Evolutionary conservation across 768 basidiomycete species (phyloP), one percentile per base, ranked within the genome.

Genomic region (Arthromyces matolae): DNA sequence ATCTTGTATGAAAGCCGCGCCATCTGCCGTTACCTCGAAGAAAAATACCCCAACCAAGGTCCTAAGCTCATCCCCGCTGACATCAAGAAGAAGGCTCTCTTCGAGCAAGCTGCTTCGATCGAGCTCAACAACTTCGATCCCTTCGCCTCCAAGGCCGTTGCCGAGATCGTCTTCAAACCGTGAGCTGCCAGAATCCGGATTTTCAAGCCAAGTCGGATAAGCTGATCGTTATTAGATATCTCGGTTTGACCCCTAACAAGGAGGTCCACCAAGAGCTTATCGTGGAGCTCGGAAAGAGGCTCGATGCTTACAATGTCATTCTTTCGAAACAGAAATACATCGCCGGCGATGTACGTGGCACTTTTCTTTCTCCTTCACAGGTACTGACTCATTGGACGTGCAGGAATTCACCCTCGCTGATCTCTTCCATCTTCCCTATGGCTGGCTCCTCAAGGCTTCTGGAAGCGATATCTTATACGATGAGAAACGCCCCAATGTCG

Each of bases 1-100:
- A 66, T 76, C 46, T 54, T 89, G 22, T 85, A 73, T 60, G 83
- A 84, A 56, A 75, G 75, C 32, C 78, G 82, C 12, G 83, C 83
- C 1, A 84, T 86, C 51, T 62, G 58, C 29, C 75, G 79, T 12
- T 88, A 86, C 60, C 57, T 86, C 55, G 76, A 70, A 28, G 60
- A 62, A 31, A 84, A 84, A 61, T 79, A 80, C 54, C 59, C 73
- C 6, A 49, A 65, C 40, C 73, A 81, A 50, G 81, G 80, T 18
- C 68, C 75, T 4, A 48, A 62, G 10, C 70, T 86, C 25, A 65
- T 81, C 23, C 84, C 85, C 2, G 67, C 65, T n/a, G 70, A 69
- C n/a, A 35, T 62, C 24, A 66, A 77, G 50, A 65, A 60, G 19
- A 53, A 59, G 18, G 75, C 69, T 12, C 51, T 71, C 8, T 77